Evolutionary conservation across 2,329 filamentous ascomycete species (phyloP), one percentile per base, ranked within the genome.

Genomic region (Fusarium haematococcum): DNA sequence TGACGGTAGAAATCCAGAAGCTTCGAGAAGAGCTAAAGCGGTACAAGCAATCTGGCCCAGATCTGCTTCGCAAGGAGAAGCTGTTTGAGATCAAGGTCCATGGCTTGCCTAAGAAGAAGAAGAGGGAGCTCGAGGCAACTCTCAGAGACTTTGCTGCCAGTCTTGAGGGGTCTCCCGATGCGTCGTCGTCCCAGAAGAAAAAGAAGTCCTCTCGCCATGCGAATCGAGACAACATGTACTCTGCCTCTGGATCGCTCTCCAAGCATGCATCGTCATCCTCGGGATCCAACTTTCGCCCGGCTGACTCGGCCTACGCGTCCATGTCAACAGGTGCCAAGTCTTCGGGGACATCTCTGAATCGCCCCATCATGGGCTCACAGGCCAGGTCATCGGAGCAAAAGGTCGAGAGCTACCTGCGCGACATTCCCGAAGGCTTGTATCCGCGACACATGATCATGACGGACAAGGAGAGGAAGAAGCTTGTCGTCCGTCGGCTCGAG

Each of bases 21-120:
- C 81, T 97, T 70, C 95, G 92, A 83, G 91, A 92, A 75, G 91
- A 91, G 77, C 78, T 97, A 64, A 92, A 90, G 77, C 91, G 90
- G 63, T 94, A 94, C 71, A 92, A 93, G 80, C 91, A 90, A 71
- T 84, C 89, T 30, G 90, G 92, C 2, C 90, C 91, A 20, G 88
- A 91, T 48, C 89, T 92, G 72, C 83, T 95, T 59, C 89, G 91
- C 37, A 90, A 92, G 56, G 94, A 97, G 33, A 95, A 94, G 79
- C 83, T 97, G 0, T 96, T 97, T 76, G 95, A 97, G 80, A 91
- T 97, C 70, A 92, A 94, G 75, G 89, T 95, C 33, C 94, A 97
- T 76, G 91, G 92, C 0, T 82, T 97, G 45, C 89, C 93, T 0
- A 87, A 90, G 56, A 87, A 90, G 59, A 95, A 95, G 84, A 95